A percentile compares a stretch with the other conserved stretches of the same genome.
Conservation (phyloP, 2,329 filamentous ascomycete genomes). For the Aspergillus piperis region DNA sequence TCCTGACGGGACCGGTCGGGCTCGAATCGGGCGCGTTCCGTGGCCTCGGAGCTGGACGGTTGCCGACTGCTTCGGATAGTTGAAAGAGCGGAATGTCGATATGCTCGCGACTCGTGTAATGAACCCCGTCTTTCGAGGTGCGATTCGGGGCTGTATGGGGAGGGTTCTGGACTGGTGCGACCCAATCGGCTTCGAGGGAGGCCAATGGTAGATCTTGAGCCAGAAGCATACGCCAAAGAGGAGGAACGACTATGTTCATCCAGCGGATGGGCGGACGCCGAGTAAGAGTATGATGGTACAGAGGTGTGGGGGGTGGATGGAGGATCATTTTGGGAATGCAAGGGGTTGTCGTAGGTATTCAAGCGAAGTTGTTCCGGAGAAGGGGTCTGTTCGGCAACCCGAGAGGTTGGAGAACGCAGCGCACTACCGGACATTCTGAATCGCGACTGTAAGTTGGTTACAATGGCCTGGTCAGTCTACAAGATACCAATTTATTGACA, state of each 20-base stretch:
- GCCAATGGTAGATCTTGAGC: constrained; percentile 41
- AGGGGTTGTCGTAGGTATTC: constrained; percentile 36
- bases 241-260: constrained; percentile 40
- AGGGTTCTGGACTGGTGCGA: constrained; percentile 38
- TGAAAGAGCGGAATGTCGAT: constrained; percentile 38
- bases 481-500: background rate
- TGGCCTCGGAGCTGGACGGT: constrained; percentile 37
- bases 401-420: constrained; percentile 37
- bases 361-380: constrained; percentile 38
- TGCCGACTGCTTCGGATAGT: constrained; percentile 40
- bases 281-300: constrained; percentile 29
- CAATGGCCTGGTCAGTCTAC: constrained; percentile 22
- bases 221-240: constrained; percentile 34
- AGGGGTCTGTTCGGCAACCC: constrained; percentile 36
- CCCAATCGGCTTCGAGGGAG: constrained; percentile 39
- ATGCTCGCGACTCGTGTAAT: constrained; percentile 35
- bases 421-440: constrained; percentile 38
- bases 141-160: constrained; percentile 32
- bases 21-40: constrained; percentile 36
- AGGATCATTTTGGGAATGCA: constrained; percentile 37
- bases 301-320: constrained; percentile 32
- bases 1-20: constrained; percentile 50
- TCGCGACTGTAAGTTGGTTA: constrained; percentile 33
- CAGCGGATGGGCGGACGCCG: constrained; percentile 41
- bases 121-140: constrained; percentile 35